Evolutionary conservation across 768 basidiomycete genomes (phyloP).

Genomic region (Psilocybe tampanensis): DNA sequence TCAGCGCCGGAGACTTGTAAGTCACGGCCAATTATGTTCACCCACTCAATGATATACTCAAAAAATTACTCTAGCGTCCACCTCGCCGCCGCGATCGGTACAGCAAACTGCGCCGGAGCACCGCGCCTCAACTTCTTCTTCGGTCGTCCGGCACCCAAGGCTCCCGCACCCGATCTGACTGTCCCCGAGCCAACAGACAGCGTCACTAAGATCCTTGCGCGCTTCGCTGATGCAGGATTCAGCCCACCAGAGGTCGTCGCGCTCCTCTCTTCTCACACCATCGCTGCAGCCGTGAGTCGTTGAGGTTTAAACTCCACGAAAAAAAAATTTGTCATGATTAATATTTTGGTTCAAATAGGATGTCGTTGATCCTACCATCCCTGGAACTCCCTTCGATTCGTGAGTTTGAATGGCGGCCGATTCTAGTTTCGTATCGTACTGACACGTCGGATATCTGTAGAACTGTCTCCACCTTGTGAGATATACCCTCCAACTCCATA

Average conservation of each 20-base stretch:
- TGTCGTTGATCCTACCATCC: constrained; percentile 24
- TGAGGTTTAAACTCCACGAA: too few relatives aligned
- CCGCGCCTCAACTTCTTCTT: constrained; percentile 32
- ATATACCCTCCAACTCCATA: neutral
- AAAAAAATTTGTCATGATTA: too few relatives aligned
- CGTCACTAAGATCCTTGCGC: constrained; percentile 18
- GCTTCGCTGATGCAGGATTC: constrained; percentile 31
- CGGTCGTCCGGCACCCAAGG: constrained; percentile 27
- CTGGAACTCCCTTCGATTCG: constrained; percentile 40
- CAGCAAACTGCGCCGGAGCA: constrained; percentile 37
- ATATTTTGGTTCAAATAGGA: constrained; percentile 20
- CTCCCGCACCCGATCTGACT: constrained; percentile 24
- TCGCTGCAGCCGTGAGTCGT: constrained; percentile 24
- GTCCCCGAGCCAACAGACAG: constrained; percentile 22
- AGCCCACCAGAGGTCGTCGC: constrained; percentile 24
- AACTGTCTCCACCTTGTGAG: constrained; percentile 30
- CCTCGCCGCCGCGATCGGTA: constrained; percentile 28
- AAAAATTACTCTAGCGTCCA: constrained; percentile 16
- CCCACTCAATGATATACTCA: too few relatives aligned
- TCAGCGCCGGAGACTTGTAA: constrained; percentile 25
- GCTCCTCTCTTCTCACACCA: constrained; percentile 26
- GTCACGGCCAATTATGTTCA: too few relatives aligned
- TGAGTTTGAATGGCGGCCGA: neutral
- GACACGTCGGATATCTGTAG: neutral
- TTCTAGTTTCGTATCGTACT: neutral